Base-by-base conservation (phyloP, 2,329 filamentous ascomycete species). In the Cadophora luteo-olivacea region DNA sequence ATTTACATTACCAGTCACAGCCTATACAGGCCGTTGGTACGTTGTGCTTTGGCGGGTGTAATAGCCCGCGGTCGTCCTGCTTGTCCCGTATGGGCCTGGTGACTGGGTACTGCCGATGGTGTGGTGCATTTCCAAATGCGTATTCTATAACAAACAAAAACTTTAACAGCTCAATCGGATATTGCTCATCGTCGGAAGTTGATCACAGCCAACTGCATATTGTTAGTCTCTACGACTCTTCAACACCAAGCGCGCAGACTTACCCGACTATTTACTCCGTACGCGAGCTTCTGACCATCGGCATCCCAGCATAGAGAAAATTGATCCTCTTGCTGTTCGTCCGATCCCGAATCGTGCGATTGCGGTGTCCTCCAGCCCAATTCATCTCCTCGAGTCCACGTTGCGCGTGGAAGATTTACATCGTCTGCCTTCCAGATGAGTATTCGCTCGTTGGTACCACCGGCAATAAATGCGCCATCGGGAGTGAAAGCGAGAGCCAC, bases 391-490 rank as follows among this genome's bases (percentile, higher is more conserved):
- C 86, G 80, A 68, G 81, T 85, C 88, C 88, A 91, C 74, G 82
- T 86, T 19, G 88, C 88, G 57, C 86, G 82, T 4, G 88, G 88
- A 57, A 88, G 82, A 32, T 82, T 80, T 57, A 85, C 81, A 64
- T 87, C 88, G 69, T 85, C 87, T 14, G 89, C 84, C 75, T 89
- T 90, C 87, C 88, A 91, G 57, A 91, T 89, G 49, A 89, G 78
- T 16, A 90, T 86, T 67, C 82, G 83, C 41, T 85, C 84, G 24
- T 83, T 83, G 0, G 87, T 89, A 5, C 87, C 88, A 4, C 86
- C 87, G 0, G 88, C 88, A 63, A 91, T 84, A 72, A 89, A 89
- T 24, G 84, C 84, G 1, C 88, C 88, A 69, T 90, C 87, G 0
- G 88, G 88, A 0, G 87, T 89, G 69, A 90, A 90, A 0, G 88